Evolutionary conservation across 1,284 basidiomycete genomes (phyloP), one percentile per base, ranked within the genome.

Genomic region (Papiliotrema fonsecae): DNA sequence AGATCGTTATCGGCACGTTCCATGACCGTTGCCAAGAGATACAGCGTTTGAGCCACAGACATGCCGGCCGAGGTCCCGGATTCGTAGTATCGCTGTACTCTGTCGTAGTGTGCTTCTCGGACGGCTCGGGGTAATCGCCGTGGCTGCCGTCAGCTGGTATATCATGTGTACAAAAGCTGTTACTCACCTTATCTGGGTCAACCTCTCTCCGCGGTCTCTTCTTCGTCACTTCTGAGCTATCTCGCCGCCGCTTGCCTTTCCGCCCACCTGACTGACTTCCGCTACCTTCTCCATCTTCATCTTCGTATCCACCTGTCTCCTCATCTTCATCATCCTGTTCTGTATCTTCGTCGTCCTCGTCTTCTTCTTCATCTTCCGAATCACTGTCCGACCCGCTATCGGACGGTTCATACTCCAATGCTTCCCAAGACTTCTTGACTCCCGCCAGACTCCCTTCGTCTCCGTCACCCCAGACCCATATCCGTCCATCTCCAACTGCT

Each of bases 1-100:
- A 91, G 79, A 69, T 97, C 92, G 65, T 92, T 91, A 69, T 97
- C 93, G 11, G 86, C 86, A 24, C 93, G 82, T 62, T 94, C 90
- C 13, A 97, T 80, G 11, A 84, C 79, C 5, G 87, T 91, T 13
- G 92, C 89, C 4, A 99, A 82, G 50, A 92, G 79, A 66, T 96
- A 98, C 45, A 97, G 82, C 31, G 87, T 87, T 16, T 85, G 86
- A 2, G 92, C 84, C 10, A 89, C 88, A 58, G 88, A 89, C 75
- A 94, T 91, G 2, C 91, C 91, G 62, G 87, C 82, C 74, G 82
- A 88, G 40, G 88, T 88, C 36, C 96, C 96, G 6, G 82, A 78
- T 55, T 79, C 78, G 67, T 96, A 97, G 73, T 98, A 87, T 62
- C 85, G 86, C 58, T 85, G 80, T 35, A 96, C 74, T 18, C 80